phyloP scores from a whole-genome alignment of 2,329 filamentous ascomycete genomes.

The Eurotiales sp. region DNA sequence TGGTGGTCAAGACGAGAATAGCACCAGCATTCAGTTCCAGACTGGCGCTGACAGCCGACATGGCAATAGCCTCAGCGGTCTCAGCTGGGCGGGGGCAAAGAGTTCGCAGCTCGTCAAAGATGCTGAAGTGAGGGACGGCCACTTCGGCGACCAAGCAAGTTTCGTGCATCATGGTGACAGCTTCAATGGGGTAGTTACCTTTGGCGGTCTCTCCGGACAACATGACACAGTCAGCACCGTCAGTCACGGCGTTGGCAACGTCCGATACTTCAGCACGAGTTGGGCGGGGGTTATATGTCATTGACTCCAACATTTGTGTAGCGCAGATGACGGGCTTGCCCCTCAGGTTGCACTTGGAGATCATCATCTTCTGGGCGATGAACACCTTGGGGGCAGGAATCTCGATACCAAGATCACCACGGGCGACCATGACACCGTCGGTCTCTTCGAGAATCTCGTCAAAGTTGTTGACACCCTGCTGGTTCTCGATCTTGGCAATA shows the following conservation, averaged over 20 bases:
- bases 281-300: conserved; percentile 99
- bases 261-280: conserved; percentile 98
- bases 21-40: conserved; percentile 94
- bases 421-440: conserved; percentile 99
- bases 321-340: conserved; percentile 99
- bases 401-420: conserved; percentile 97
- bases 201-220: conserved; percentile 98
- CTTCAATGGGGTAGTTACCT: conserved; percentile 87
- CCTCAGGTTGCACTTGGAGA: conserved; percentile 99
- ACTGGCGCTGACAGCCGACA: conserved; percentile 92
- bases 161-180: conserved; percentile 97
- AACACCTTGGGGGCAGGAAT: conserved; percentile 98
- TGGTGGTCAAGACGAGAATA: conserved; percentile 94
- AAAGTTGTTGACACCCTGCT: conserved; percentile 99
- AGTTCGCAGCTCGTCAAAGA: conserved; percentile 91
- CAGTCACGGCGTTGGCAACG: conserved; percentile 95
- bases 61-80: conserved; percentile 90
- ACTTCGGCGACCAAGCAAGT: conserved; percentile 95
- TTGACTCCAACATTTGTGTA: conserved; percentile 99
- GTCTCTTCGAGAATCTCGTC: conserved; percentile 93
- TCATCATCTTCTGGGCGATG: conserved; percentile 99
- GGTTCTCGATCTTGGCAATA: conserved; percentile 99
- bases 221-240: conserved; percentile 99
- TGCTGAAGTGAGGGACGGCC: conserved; percentile 92
- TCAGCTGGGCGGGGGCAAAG: conserved; percentile 78